Conservation (phyloP, 1,139 yeast genomes). For the Zygoascus sp. region DNA sequence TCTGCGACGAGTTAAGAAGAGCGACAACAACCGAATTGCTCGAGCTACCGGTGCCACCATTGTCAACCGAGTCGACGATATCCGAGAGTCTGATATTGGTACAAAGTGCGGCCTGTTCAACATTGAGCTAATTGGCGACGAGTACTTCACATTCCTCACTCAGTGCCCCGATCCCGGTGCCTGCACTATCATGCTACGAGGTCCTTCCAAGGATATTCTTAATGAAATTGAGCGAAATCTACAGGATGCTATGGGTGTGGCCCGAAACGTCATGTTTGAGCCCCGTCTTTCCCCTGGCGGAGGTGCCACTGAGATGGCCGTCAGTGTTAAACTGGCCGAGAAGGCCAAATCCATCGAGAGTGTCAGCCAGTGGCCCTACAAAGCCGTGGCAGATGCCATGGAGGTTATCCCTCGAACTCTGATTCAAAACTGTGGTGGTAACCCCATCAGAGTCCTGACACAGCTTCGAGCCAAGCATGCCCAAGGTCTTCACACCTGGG, state of each 20-base stretch:
- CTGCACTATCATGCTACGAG: slow-evolving; percentile 87
- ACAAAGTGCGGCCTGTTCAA: slow-evolving; percentile 84
- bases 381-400: slow-evolving; percentile 97
- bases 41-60: slow-evolving; percentile 98
- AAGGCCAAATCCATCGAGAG: slow-evolving; percentile 92
- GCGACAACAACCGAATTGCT: slow-evolving; percentile 94
- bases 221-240: slow-evolving; percentile 95
- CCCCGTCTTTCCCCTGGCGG: slow-evolving; percentile 98
- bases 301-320: slow-evolving; percentile 99
- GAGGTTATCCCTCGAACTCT: slow-evolving; percentile 97
- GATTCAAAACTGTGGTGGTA: slow-evolving; percentile 96
- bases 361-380: slow-evolving; percentile 97
- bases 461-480: slow-evolving; percentile 96
- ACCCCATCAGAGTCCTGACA: slow-evolving; percentile 83
- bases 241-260: slow-evolving; percentile 98
- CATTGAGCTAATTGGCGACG: slow-evolving; percentile 95
- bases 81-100: slow-evolving; percentile 87
- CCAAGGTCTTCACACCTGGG: slow-evolving; percentile 72
- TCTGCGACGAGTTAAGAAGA: slow-evolving; percentile 89
- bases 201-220: slow-evolving; percentile 94
- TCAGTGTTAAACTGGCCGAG: slow-evolving; percentile 81
- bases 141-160: slow-evolving; percentile 82
- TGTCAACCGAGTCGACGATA: slow-evolving; percentile 91
- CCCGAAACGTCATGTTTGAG: slow-evolving; percentile 91
- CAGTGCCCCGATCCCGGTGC: slow-evolving; percentile 86